Evolutionary conservation across 768 basidiomycete genomes (phyloP), one percentile per base, ranked within the genome.

Genomic region (Leccinum ochraceum): DNA sequence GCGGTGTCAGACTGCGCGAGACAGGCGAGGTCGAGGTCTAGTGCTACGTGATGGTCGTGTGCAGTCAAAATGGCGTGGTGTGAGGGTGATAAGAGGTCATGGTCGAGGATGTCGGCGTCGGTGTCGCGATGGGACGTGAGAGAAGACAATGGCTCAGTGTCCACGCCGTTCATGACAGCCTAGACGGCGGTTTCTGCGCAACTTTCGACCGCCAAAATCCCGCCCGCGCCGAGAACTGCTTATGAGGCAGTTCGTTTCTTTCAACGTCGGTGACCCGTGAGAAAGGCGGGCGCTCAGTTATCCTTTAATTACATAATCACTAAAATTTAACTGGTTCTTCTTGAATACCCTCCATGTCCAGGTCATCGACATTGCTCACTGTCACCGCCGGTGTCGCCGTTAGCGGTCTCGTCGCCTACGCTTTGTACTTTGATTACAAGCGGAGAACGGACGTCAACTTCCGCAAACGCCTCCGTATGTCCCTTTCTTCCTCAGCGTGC

Each of bases 361-460:
- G 72, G 72, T 67, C 78, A n/a, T 67, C 78, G 63, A 74, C 77
- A 30, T 64, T 76, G 56, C 60, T 83, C 64, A 75, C 79, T 39
- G 72, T 78, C 34, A 34, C 34, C 66, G 76, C 79, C 22, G 75
- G 76, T 50, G 69, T 79, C 56, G 81, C 87, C 22, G 82, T 83
- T 49, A 81, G 86, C 51, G 71, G 76, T 52, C 67, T 87, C 42
- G 75, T 90, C 37, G 93, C 87, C 24, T 98, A 98, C 74, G 94
- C 90, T 32, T 82, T 86, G 57, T 98, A 94, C 77, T 99, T 98
- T 69, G 97, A 99, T 81, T 88, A 96, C 80, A 92, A 85, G 79
- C 88, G 97, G 55, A 85, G 95, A 70, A 92, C 90, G 72, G 94
- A 97, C 71, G 75, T 80, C 48, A 81, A 83, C 16, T 99, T 99